Evolutionary conservation across 192 early-diverging fungal genomes (phyloP), one percentile per base, ranked within the genome.

Genomic region (Backusella mclennaniae): DNA sequence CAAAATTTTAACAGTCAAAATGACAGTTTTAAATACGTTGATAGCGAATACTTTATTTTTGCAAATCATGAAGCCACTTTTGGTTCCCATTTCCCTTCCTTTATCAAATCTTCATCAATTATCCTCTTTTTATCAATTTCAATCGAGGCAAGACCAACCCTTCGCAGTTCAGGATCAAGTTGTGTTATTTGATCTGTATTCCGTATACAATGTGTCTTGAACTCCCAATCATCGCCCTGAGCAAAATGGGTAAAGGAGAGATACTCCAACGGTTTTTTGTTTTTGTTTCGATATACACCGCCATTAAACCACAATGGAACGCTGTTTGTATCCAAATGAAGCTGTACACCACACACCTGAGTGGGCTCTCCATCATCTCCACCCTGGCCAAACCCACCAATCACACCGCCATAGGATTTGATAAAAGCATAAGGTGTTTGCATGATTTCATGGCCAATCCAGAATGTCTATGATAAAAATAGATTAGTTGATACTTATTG

Each of bases 361-460:
- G 69, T 53, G 29, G 75, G n/a, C 8, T 73, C 71, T 4, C 71
- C 71, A 29, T 21, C 76, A 56, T 73, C 71, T 35, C 46, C 71
- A 6, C 35, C 73, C n/a, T 59, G 56, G 15, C 75, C 73, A 35
- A 80, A 46, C 35, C 72, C 77, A 14, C 87, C 88, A 49, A 88
- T 80, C 1, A 79, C 79, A n/a, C 78, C 83, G 9, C 84, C 82
- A 71, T 59, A 80, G 0, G 79, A 77, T 31, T 74, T 76, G 19
- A 78, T 67, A 39, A 85, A 85, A 35, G 74, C 39, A 33, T 84
- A 83, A 4, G 85, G 85, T 29, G 81, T 74, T 19, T 86, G 81
- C 29, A 80, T 69, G 71, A 86, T 77, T 75, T 90, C 89, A 59
- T 74, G 84, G 2, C 86, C 88, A 36, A 87, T 68, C 89, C 89